phyloP scores from a whole-genome alignment of 2,329 filamentous ascomycete genomes.

The Curvularia spicifera region DNA sequence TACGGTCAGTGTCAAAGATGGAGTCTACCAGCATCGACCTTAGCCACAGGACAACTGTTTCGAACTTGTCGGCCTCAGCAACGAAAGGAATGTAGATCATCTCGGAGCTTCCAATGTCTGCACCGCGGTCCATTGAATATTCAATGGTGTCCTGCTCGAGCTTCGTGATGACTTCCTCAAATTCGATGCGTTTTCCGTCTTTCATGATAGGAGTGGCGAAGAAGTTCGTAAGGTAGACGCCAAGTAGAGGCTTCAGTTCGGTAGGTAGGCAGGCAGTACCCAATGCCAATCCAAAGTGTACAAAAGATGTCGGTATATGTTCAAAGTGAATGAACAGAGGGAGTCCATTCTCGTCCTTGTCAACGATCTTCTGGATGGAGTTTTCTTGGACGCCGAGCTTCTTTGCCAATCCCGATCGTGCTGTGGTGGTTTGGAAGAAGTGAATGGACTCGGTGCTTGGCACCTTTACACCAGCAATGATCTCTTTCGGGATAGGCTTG shows the following conservation, averaged over 20 bases:
- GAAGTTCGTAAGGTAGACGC: constrained; percentile 88
- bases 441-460: constrained; percentile 90
- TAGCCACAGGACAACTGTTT: constrained; percentile 81
- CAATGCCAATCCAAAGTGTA: constrained; percentile 80
- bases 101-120: constrained; percentile 76
- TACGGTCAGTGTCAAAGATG: constrained; percentile 76
- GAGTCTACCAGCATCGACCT: constrained; percentile 86
- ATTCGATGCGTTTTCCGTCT: constrained; percentile 77
- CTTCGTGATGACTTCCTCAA: constrained; percentile 90
- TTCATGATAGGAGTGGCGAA: constrained; percentile 88
- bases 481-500: constrained; percentile 77
- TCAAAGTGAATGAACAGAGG: constrained; percentile 97
- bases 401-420: constrained; percentile 78
- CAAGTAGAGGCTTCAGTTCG: constrained; percentile 82
- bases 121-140: constrained; percentile 75
- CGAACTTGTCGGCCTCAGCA: constrained; percentile 87
- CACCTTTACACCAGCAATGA: constrained; percentile 83
- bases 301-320: constrained; percentile 90
- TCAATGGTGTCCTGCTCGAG: constrained; percentile 90
- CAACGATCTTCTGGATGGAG: constrained; percentile 75
- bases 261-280: constrained; percentile 78
- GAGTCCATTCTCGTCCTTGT: constrained; percentile 67
- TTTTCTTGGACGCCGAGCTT: constrained; percentile 72
- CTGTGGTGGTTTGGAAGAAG: constrained; percentile 88
- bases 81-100: constrained; percentile 82